phyloP scores from a whole-genome alignment of 176 grass and related monocot species.

The Avena atlantica region DNA sequence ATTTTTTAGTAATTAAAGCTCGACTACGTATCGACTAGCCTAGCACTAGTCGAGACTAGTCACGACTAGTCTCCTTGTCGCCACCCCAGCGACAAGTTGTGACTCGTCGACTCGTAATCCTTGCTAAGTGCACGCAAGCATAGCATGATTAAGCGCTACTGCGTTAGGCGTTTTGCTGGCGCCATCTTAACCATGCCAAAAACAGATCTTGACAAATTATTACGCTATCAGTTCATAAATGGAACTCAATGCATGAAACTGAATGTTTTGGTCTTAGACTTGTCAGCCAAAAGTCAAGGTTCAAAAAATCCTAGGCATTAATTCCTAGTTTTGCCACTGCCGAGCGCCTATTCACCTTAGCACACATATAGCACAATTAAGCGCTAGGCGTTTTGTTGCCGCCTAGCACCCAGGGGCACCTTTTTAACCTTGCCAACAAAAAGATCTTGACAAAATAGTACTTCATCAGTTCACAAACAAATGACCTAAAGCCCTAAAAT shows the following conservation, averaged over 20 bases:
- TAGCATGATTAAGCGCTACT: neutral
- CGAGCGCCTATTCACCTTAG: neutral
- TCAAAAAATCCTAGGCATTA: neutral
- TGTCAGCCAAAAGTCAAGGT: neutral
- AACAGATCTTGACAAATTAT: neutral
- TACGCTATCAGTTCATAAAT: neutral
- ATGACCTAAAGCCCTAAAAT: conserved; percentile 1
- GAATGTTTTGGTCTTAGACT: neutral
- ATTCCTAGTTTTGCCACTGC: neutral
- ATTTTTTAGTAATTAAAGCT: no score
- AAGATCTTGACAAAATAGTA: conserved; percentile 5
- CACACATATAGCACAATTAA: neutral
- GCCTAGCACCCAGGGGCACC: neutral
- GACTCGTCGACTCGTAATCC: no score
- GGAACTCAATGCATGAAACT: neutral
- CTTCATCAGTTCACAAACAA: conserved; percentile 2
- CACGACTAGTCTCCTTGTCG: no score
- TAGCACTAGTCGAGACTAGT: no score
- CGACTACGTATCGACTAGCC: no score
- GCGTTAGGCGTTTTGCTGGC: neutral
- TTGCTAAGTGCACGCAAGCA: neutral
- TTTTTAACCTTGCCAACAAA: neutral
- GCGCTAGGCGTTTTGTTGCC: neutral
- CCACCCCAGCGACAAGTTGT: no score
- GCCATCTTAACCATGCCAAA: neutral